Evolutionary conservation across 208 protist genomes (phyloP), one percentile per base, ranked within the genome.

Genomic region (Leishmania mexicana): DNA sequence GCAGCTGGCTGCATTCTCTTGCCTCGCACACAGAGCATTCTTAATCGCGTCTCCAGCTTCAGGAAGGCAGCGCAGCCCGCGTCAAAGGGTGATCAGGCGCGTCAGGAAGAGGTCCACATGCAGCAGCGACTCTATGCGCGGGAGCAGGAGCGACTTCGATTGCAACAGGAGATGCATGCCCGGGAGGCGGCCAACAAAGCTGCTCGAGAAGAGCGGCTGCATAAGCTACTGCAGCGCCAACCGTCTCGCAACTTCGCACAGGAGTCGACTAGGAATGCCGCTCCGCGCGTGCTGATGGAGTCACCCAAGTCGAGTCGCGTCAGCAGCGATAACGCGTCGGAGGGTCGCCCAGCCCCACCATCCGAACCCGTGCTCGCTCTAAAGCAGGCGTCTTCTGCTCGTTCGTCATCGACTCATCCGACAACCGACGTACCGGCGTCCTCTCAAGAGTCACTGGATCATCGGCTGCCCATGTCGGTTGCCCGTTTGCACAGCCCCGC

Each of bases 31-130:
- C 65, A 65, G 31, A 87, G 84, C 57, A 87, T 87, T 58, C 79
- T 90, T 13, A 90, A 86, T 28, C 80, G 82, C 38, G 71, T 79
- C 21, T 90, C 87, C 10, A 90, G 87, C 82, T 90, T 90, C 70
- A 88, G 85, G 70, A 89, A 86, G 68, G 71, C 49, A 21, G 57
- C 79, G 70, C 49, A 64, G 62, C 73, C 71, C 10, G 35, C 13
- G 70, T 73, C 81, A 53, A 65, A 76, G 64, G 75, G 40, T 35
- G 58, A 57, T 60, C 47, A 70, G 68, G 49, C 78, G 42, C 49
- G 38, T 28, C 64, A 71, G 73, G 31, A 78, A 17, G 76, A 76
- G 68, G 38, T 17, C n/a, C 38, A 67, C 13, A 70, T 81, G 45
- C 15, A 79, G 38, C 49, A 81, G 49, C 76, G 79, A 53, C 53